phyloP scores from a whole-genome alignment of 352 stramenopile species.

The Detonula confervacea region DNA sequence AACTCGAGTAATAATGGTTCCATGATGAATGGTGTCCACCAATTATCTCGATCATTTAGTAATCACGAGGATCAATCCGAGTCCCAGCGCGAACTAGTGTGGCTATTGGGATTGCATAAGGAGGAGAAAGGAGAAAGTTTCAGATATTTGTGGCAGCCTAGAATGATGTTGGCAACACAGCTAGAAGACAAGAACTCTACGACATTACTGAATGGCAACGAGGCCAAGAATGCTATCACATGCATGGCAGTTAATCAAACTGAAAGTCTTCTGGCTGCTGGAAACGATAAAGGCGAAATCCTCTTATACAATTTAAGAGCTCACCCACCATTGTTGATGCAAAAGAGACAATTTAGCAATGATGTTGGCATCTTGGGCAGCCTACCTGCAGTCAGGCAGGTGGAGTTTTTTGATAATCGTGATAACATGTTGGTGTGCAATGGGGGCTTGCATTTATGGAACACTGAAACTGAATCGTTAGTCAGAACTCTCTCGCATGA shows the following conservation, averaged over 20 bases:
- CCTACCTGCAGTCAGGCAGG: conserved; percentile 20
- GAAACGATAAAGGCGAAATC: conserved; percentile 39
- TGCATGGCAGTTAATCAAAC: conserved; percentile 36
- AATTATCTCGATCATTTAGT: neutral
- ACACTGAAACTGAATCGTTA: conserved; percentile 27
- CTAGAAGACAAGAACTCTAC: conserved; percentile 9
- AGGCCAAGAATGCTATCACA: neutral
- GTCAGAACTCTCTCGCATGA: conserved; percentile 27
- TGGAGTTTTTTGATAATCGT: conserved; percentile 27
- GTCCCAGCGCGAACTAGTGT: conserved; percentile 31
- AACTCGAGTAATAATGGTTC: neutral
- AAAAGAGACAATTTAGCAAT: conserved; percentile 8
- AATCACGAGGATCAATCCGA: conserved; percentile 9
- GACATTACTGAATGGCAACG: neutral
- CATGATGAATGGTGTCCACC: neutral
- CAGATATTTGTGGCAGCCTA: conserved; percentile 44
- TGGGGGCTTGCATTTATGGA: conserved; percentile 35
- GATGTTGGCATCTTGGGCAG: neutral
- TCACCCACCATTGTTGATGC: conserved; percentile 31
- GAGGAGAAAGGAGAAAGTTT: conserved; percentile 22
- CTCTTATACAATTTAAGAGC: conserved; percentile 49
- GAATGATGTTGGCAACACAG: conserved; percentile 37
- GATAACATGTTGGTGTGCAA: conserved; percentile 30
- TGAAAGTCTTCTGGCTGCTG: conserved; percentile 40
- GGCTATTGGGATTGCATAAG: conserved; percentile 40